Percentiles rank a stretch among this genome's conserved stretches.
phyloP scores from a whole-genome alignment of 1,284 basidiomycete species.

The Malassezia nana region DNA sequence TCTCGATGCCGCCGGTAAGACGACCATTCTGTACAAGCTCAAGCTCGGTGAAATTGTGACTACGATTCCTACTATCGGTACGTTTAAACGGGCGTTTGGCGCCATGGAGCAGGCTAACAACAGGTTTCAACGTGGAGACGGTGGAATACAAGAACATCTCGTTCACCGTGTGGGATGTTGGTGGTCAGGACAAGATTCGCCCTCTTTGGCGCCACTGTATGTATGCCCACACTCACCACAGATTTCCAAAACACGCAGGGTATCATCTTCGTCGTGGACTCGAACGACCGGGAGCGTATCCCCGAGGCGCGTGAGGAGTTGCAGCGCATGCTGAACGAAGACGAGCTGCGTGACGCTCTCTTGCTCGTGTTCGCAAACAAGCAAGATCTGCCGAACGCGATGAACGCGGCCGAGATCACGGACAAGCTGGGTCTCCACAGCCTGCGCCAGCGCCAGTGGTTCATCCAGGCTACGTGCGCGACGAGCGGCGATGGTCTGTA shows the following conservation, averaged over 20 bases:
- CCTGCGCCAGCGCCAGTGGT: conserved; percentile 73
- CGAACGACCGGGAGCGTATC: conserved; percentile 98
- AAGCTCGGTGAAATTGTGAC: conserved; percentile 99
- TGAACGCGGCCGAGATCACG: conserved; percentile 99
- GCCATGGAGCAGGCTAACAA: background rate
- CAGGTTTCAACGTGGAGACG: conserved; percentile 74
- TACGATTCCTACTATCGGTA: conserved; percentile 86
- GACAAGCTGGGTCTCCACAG: conserved; percentile 98
- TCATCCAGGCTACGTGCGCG: conserved; percentile 98
- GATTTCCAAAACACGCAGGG: conserved; percentile 99
- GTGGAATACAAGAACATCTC: conserved; percentile 99
- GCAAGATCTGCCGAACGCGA: conserved; percentile 96
- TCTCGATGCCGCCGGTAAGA: conserved; percentile 80
- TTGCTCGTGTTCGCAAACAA: conserved; percentile 99
- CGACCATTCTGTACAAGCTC: conserved; percentile 90
- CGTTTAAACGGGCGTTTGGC: conserved; percentile 5
- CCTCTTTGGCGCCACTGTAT: conserved; percentile 99
- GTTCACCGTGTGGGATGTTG: conserved; percentile 99
- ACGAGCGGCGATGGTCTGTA: conserved; percentile 98
- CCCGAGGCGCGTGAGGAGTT: conserved; percentile 98
- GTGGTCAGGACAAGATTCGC: conserved; percentile 60
- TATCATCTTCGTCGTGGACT: conserved; percentile 99
- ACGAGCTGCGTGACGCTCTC: conserved; percentile 95
- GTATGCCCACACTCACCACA: conserved; percentile 24
- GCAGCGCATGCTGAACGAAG: conserved; percentile 98